Evolutionary conservation across 2,329 filamentous ascomycete genomes (phyloP).

Genomic region (Ilyonectria mors-panacis): DNA sequence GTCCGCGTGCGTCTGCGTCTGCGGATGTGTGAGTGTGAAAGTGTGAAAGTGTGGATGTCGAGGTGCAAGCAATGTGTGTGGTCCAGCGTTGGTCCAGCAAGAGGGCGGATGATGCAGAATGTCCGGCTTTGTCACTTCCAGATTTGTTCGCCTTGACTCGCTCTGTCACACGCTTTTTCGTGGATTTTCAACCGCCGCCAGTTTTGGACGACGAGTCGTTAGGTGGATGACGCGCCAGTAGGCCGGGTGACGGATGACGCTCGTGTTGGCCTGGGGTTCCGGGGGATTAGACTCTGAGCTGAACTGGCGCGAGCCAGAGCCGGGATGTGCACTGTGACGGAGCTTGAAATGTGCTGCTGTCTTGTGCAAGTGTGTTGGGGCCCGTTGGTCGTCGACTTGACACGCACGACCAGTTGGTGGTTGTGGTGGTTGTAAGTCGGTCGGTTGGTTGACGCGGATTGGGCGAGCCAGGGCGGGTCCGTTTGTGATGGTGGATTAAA

Average conservation of each 20-base stretch:
- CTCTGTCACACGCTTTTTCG: constrained; percentile 31
- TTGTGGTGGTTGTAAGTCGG: constrained; percentile 45
- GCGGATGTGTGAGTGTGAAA: constrained; percentile 13
- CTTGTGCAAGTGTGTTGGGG: constrained; percentile 24
- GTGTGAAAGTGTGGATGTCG: constrained; percentile 41
- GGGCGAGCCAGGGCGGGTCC: constrained; percentile 36
- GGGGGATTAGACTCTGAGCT: constrained; percentile 31
- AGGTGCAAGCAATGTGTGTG: constrained; percentile 27
- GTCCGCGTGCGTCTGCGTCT: constrained; percentile 22
- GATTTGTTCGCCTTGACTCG: constrained; percentile 10
- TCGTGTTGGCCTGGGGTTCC: constrained; percentile 27
- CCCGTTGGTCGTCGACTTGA: constrained; percentile 40
- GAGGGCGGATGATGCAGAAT: constrained; percentile 40
- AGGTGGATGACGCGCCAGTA: constrained; percentile 27
- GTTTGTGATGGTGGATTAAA: constrained; percentile 44
- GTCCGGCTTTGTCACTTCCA: constrained; percentile 41
- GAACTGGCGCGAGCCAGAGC: constrained; percentile 37
- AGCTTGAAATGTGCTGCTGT: constrained; percentile 27
- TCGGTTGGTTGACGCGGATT: constrained; percentile 42
- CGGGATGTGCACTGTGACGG: constrained; percentile 32
- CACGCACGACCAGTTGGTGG: constrained; percentile 32
- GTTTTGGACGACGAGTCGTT: constrained; percentile 4
- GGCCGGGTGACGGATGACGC: constrained; percentile 15
- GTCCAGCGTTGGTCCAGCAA: constrained; percentile 11
- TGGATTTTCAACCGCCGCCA: constrained; percentile 27